phyloP scores from a whole-genome alignment of 805 yeast species.

The Zygosaccharomyces pseudorouxii region DNA sequence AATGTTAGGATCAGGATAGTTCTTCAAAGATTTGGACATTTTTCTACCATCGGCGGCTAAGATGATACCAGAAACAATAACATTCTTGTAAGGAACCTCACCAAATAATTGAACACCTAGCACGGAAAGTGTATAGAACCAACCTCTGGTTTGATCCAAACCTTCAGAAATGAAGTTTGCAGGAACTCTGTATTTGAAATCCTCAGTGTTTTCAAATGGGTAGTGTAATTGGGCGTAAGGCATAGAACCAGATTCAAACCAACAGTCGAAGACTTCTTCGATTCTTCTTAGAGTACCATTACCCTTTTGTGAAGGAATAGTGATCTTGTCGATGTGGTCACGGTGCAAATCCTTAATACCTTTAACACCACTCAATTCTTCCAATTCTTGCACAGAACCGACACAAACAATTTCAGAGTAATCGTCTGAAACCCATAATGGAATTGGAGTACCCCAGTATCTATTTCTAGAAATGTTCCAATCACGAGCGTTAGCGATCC shows the following conservation, averaged over 20 bases:
- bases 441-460: slow-evolving; percentile 99
- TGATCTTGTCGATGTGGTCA: slow-evolving; percentile 83
- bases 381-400: slow-evolving; percentile 85
- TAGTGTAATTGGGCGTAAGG: slow-evolving; percentile 96
- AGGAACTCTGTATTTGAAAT: slow-evolving; percentile 74
- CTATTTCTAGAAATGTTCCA: slow-evolving; percentile 98
- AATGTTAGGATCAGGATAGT: slow-evolving; percentile 90
- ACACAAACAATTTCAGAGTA: slow-evolving; percentile 87
- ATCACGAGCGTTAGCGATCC: slow-evolving; percentile 98
- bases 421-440: slow-evolving; percentile 96
- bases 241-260: slow-evolving; percentile 99
- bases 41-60: slow-evolving; percentile 98
- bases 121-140: slow-evolving; percentile 97
- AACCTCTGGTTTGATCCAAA: slow-evolving; percentile 98
- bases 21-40: slow-evolving; percentile 97
- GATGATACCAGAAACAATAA: slow-evolving; percentile 93
- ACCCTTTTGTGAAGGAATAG: slow-evolving; percentile 88
- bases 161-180: slow-evolving; percentile 99
- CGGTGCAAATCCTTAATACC: slow-evolving; percentile 91
- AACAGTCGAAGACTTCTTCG: slow-evolving; percentile 98
- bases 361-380: slow-evolving; percentile 72
- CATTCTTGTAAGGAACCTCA: slow-evolving; percentile 90
- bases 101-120: slow-evolving; percentile 92
- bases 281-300: slow-evolving; percentile 84
- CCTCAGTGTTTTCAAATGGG: slow-evolving; percentile 83